phyloP scores from a whole-genome alignment of 345 rosid genomes.

The Gossypium raimondii region DNA sequence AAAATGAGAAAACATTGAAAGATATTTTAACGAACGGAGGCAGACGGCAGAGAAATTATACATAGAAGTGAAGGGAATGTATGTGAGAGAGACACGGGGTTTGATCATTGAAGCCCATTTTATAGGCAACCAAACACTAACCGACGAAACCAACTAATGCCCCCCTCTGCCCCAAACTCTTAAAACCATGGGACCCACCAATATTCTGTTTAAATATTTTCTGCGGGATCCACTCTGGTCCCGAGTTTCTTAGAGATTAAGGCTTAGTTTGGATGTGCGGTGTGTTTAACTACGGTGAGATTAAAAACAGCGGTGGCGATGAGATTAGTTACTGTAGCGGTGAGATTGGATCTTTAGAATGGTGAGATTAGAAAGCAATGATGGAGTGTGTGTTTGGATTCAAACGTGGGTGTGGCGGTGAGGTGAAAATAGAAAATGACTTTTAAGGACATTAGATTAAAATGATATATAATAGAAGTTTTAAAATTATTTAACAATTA shows the following conservation, averaged over 20 bases:
- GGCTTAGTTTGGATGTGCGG: too few species aligned
- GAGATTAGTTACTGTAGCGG: too few species aligned
- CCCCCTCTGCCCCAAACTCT: background rate
- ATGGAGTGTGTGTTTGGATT: too few species aligned
- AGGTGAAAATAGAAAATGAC: too few species aligned
- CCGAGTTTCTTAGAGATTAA: conserved; percentile 4
- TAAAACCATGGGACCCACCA: conserved; percentile 4
- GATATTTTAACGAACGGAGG: background rate
- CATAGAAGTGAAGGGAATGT: background rate
- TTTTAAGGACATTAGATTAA: too few species aligned
- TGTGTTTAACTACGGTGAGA: too few species aligned
- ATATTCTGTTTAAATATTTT: background rate
- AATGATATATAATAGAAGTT: too few species aligned
- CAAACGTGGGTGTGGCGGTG: too few species aligned
- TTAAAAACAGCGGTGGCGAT: too few species aligned
- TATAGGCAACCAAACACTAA: conserved; percentile 25
- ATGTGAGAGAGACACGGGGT: conserved; percentile 21
- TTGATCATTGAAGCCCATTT: conserved; percentile 17
- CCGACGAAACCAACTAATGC: conserved; percentile 19
- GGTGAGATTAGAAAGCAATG: too few species aligned
- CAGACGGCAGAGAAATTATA: background rate
- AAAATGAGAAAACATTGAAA: background rate
- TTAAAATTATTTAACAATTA: too few species aligned
- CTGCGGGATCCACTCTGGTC: conserved; percentile 11
- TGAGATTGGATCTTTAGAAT: too few species aligned